Conservation (phyloP, 2,329 filamentous ascomycete genomes). For the Dactylellina cionopaga region DNA sequence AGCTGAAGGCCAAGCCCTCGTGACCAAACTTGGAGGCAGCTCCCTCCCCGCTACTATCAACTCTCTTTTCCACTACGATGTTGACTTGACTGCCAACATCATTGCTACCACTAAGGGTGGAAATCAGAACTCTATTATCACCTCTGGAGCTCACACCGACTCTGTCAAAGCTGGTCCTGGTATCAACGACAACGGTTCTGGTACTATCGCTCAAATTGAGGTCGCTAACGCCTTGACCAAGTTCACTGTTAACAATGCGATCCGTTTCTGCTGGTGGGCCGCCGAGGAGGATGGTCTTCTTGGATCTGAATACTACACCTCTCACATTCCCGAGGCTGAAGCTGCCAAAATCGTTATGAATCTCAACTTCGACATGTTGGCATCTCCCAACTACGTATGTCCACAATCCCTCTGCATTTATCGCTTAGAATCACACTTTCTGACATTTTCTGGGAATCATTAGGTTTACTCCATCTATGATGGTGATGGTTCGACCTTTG, state of each 20-base stretch:
- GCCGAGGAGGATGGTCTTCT: slow-evolving; percentile 69
- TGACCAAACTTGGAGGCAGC: slow-evolving; percentile 51
- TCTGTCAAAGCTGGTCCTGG: slow-evolving; percentile 71
- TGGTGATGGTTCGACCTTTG: slow-evolving; percentile 68
- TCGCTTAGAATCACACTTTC: no score
- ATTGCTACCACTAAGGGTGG: slow-evolving; percentile 70
- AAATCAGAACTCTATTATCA: slow-evolving; percentile 69
- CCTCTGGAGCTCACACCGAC: slow-evolving; percentile 71
- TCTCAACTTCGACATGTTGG: slow-evolving; percentile 78
- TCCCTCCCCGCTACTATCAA: slow-evolving; percentile 59
- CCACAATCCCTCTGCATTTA: no score
- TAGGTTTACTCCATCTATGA: slow-evolving; percentile 62
- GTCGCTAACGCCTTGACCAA: slow-evolving; percentile 70
- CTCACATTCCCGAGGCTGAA: slow-evolving; percentile 64
- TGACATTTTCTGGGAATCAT: background rate
- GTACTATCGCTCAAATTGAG: slow-evolving; percentile 69
- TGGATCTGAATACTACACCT: slow-evolving; percentile 69
- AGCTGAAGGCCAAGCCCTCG: slow-evolving; percentile 53
- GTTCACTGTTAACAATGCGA: slow-evolving; percentile 68
- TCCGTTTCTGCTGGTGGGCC: slow-evolving; percentile 74
- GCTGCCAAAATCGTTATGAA: slow-evolving; percentile 72
- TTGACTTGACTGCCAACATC: slow-evolving; percentile 67
- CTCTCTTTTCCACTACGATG: slow-evolving; percentile 63
- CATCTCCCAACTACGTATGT: slow-evolving; percentile 69
- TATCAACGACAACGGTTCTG: slow-evolving; percentile 74